Evolutionary conservation across 2,329 filamentous ascomycete genomes (phyloP).

Genomic region (Claviceps pazoutovae): DNA sequence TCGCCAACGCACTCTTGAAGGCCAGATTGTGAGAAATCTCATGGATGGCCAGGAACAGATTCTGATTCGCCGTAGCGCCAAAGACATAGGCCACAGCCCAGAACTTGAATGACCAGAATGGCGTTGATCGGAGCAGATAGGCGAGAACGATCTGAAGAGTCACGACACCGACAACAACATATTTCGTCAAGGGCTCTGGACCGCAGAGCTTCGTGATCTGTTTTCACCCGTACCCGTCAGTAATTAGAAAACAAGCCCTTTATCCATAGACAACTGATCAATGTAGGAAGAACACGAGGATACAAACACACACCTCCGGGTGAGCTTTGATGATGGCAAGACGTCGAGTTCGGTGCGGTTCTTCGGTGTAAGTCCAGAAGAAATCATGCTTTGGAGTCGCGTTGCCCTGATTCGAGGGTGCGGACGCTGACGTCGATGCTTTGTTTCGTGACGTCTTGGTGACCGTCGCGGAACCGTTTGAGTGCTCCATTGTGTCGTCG

Average conservation of each 20-base stretch:
- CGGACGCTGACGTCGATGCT: slow-evolving; percentile 4
- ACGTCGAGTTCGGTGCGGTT: slow-evolving; percentile 82
- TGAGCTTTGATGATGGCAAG: slow-evolving; percentile 96
- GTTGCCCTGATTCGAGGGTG: slow-evolving; percentile 9
- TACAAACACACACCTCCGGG: slow-evolving; percentile 52
- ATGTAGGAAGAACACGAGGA: not conserved
- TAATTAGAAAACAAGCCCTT: slow-evolving; percentile 9
- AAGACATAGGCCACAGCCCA: slow-evolving; percentile 80
- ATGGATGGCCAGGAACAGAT: slow-evolving; percentile 95
- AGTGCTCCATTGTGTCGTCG: slow-evolving; percentile 9
- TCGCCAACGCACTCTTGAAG: slow-evolving; percentile 66
- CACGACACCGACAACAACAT: slow-evolving; percentile 74
- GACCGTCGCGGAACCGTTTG: slow-evolving; percentile 20
- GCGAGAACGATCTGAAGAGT: slow-evolving; percentile 66
- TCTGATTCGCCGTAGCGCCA: slow-evolving; percentile 93
- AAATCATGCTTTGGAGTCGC: slow-evolving; percentile 39
- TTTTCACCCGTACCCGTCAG: not conserved
- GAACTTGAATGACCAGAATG: slow-evolving; percentile 74
- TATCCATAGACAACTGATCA: not conserved
- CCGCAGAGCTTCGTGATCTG: slow-evolving; percentile 95
- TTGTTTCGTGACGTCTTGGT: slow-evolving; percentile 18
- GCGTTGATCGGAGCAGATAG: slow-evolving; percentile 59
- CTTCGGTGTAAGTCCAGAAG: slow-evolving; percentile 98
- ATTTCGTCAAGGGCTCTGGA: slow-evolving; percentile 90
- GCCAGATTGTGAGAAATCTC: slow-evolving; percentile 98